A percentile compares a stretch with the other conserved stretches of the same genome.
phyloP scores from a whole-genome alignment of 2,329 filamentous ascomycete genomes.

The Colletotrichum navitas region DNA sequence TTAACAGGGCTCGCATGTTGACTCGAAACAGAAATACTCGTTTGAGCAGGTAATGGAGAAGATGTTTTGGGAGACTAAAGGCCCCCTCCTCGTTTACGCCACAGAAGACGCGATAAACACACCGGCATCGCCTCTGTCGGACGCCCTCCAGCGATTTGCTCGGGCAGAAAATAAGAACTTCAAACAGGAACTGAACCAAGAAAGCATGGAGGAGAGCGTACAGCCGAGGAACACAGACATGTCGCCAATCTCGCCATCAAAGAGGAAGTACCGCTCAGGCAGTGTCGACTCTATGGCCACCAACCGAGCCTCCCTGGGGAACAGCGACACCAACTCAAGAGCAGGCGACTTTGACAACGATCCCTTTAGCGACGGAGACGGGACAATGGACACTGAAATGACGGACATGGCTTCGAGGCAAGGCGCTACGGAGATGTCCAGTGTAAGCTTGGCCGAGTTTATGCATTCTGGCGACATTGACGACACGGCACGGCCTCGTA shows the following conservation, averaged over 20 bases:
- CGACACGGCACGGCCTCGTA: constrained; percentile 41
- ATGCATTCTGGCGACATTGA: constrained; percentile 30
- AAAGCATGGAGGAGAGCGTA: constrained; percentile 46
- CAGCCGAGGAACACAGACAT: constrained; percentile 17
- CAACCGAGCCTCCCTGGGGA: constrained; percentile 59
- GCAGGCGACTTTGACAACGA: constrained; percentile 39
- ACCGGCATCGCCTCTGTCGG: constrained; percentile 53
- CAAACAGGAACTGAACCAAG: constrained; percentile 61
- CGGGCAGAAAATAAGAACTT: constrained; percentile 66
- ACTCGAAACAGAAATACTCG: constrained; percentile 59
- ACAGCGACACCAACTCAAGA: constrained; percentile 40
- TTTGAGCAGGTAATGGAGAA: constrained; percentile 59
- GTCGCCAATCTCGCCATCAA: constrained; percentile 54
- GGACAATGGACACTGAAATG: constrained; percentile 47
- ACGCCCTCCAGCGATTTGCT: constrained; percentile 59
- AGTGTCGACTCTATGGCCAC: constrained; percentile 62
- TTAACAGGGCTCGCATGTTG: constrained; percentile 26
- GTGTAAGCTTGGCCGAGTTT: constrained; percentile 14
- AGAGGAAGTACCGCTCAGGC: constrained; percentile 60
- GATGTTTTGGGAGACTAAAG: constrained; percentile 62
- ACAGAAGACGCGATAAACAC: constrained; percentile 61
- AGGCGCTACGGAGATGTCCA: background rate
- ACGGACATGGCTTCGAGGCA: constrained; percentile 42
- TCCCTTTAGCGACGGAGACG: constrained; percentile 48
- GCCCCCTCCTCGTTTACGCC: constrained; percentile 65